Evolutionary conservation across 805 yeast species (phyloP), one percentile per base, ranked within the genome.

Genomic region (Myxozyma kluyveri): DNA sequence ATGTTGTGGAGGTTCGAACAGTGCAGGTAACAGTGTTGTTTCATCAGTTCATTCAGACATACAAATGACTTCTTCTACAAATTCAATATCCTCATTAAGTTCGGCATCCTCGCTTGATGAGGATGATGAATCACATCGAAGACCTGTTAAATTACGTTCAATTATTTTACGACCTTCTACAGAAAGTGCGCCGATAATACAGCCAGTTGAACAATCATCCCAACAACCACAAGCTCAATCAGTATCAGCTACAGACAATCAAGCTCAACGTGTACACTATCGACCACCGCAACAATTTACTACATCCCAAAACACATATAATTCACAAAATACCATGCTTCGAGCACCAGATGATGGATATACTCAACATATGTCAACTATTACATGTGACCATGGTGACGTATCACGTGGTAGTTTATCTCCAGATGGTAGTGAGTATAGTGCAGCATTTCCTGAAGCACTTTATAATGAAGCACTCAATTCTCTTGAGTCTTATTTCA

Each of bases 391-490:
- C n/a, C 33, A 29, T 9, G 33, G 33, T 14, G 33, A 29, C 33
- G 14, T 29, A 9, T 29, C 33, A 29, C 33, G 33, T 9, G 33
- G 14, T 14, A 29, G 33, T 14, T 14, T 9, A 14, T 29, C 33
- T 9, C 33, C 33, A 29, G 33, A 29, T 14, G 33, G 33, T 9
- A 29, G 33, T 14, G 14, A 9, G 12, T 29, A 29, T 14, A 39
- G 24, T 18, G 32, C 17, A 6, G 27, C 27, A 19, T 23, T 18
- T 40, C 32, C 17, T 3, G 32, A n/a, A 19, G 19, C 40, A 18
- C 33, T 40, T 6, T 52, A 47, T 36, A 55, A 50, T 32, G 56
- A 55, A 22, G 59, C 59, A 4, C 40, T 55, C 24, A 45, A 41
- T 35, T 55, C 52, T 2, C 49, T 55, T n/a, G 59, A 55, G 40